Evolutionary conservation across 768 basidiomycete genomes (phyloP).

Genomic region (Kwoniella europaea): DNA sequence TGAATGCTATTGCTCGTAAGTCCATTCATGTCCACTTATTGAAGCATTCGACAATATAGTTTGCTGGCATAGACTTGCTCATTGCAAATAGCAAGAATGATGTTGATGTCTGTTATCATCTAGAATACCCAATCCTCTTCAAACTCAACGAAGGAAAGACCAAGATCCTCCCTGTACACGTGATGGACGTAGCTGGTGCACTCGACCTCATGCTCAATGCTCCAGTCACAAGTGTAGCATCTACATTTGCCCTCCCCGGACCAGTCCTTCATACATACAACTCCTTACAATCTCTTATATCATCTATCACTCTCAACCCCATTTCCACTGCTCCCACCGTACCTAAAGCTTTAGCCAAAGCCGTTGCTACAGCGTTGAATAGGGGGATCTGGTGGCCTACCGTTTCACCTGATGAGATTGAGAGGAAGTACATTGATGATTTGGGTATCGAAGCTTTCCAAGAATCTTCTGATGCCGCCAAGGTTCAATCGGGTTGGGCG

Average conservation of each 20-base stretch:
- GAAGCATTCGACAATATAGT: not conserved
- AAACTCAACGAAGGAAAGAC: constrained; percentile 88
- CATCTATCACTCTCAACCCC: constrained; percentile 76
- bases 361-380: constrained; percentile 68
- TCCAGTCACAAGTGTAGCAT: constrained; percentile 62
- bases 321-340: constrained; percentile 74
- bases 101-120: not conserved
- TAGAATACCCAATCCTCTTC: constrained; percentile 92
- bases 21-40: constrained; percentile 31
- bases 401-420: constrained; percentile 86
- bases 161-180: constrained; percentile 87
- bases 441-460: constrained; percentile 58
- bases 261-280: constrained; percentile 83
- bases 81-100: no score
- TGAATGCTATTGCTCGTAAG: constrained; percentile 90
- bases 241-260: constrained; percentile 80
- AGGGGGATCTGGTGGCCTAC: constrained; percentile 87
- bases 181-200: constrained; percentile 91
- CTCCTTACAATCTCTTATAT: constrained; percentile 65
- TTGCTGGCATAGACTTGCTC: not conserved
- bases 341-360: constrained; percentile 73
- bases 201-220: constrained; percentile 76
- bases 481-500: constrained; percentile 44
- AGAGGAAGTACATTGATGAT: constrained; percentile 85
- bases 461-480: constrained; percentile 16